Percentiles rank a stretch among this genome's conserved stretches.
These are phyloP conservation scores for Elsinoe batatas DNA, from an alignment of 2,329 filamentous ascomycete species.

Conservation along the genomic window DNA sequence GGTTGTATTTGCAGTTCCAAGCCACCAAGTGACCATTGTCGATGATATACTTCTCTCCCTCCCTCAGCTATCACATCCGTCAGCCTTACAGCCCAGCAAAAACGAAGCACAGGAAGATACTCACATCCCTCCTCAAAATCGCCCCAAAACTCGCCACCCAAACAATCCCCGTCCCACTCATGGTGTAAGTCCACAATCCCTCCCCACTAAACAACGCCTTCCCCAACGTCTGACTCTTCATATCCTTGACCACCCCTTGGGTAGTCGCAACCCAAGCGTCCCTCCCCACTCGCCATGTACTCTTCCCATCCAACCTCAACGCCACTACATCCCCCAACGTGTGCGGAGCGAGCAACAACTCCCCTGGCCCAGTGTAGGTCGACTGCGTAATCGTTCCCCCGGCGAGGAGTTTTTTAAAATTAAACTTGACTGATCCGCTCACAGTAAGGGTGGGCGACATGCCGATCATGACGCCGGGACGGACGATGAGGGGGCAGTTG, in stretches of 20 bases:
- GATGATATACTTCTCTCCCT: slow-evolving; percentile 80
- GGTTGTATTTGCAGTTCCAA: slow-evolving; percentile 90
- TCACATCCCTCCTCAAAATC: slow-evolving; percentile 85
- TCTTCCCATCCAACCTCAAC: slow-evolving; percentile 60
- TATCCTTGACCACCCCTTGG: slow-evolving; percentile 77
- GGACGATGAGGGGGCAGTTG: slow-evolving; percentile 71
- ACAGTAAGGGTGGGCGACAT: slow-evolving; percentile 86
- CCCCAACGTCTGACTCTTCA: slow-evolving; percentile 72
- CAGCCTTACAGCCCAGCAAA: not conserved
- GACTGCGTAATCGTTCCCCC: slow-evolving; percentile 72
- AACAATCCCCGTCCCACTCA: slow-evolving; percentile 67
- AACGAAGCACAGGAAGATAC: slow-evolving; percentile 27
- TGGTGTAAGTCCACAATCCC: slow-evolving; percentile 81
- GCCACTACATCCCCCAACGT: slow-evolving; percentile 78
- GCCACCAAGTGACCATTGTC: slow-evolving; percentile 67
- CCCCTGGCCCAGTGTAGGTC: slow-evolving; percentile 79
- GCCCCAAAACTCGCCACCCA: slow-evolving; percentile 93
- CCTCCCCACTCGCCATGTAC: slow-evolving; percentile 74
- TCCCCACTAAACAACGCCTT: slow-evolving; percentile 94
- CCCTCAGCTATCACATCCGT: slow-evolving; percentile 33
- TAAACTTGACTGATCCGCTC: slow-evolving; percentile 74
- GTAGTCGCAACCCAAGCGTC: slow-evolving; percentile 82
- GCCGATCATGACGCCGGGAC: slow-evolving; percentile 84
- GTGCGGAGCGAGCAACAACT: slow-evolving; percentile 72
- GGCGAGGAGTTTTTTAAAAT: slow-evolving; percentile 79